Percentiles rank a stretch among this genome's conserved stretches.
phyloP scores from a whole-genome alignment of 768 basidiomycete genomes.

The Rhodotorula paludigena region DNA sequence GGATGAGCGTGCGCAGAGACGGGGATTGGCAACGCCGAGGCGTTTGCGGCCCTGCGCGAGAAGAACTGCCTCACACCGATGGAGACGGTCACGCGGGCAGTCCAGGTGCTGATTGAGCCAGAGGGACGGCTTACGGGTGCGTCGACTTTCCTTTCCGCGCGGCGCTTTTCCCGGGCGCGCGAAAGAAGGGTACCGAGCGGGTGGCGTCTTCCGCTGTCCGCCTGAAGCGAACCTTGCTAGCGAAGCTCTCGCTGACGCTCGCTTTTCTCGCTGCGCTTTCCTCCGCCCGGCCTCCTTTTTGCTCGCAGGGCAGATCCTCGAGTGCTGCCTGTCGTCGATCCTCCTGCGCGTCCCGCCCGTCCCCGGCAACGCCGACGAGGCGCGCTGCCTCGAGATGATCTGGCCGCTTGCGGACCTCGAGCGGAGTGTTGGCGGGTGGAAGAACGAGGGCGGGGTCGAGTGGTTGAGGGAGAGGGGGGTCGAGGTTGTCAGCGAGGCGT shows the following conservation, averaged over 20 bases:
- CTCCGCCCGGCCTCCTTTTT: background rate
- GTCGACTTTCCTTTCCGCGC: too few species aligned
- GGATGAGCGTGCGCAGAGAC: background rate
- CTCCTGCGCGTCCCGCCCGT: background rate
- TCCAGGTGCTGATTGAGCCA: background rate
- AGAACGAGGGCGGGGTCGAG: too few species aligned
- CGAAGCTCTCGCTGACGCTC: too few species aligned
- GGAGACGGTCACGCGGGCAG: background rate
- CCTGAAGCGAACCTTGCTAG: too few species aligned
- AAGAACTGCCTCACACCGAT: background rate
- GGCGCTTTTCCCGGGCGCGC: too few species aligned
- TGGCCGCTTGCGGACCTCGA: background rate
- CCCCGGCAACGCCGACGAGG: background rate
- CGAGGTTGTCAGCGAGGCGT: background rate
- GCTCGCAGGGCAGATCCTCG: slow-evolving; percentile 6
- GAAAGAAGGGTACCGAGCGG: too few species aligned
- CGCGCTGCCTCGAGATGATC: background rate
- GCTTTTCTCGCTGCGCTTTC: background rate
- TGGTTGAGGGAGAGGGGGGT: slow-evolving; percentile 6
- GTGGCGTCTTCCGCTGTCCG: too few species aligned
- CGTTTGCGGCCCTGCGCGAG: background rate
- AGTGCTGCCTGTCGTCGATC: background rate
- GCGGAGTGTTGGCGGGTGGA: background rate
- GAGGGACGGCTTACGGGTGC: background rate
- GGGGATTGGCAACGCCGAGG: background rate